Evolutionary conservation across 176 grass and related monocot species (phyloP).

Genomic region (Juncus inflexus): DNA sequence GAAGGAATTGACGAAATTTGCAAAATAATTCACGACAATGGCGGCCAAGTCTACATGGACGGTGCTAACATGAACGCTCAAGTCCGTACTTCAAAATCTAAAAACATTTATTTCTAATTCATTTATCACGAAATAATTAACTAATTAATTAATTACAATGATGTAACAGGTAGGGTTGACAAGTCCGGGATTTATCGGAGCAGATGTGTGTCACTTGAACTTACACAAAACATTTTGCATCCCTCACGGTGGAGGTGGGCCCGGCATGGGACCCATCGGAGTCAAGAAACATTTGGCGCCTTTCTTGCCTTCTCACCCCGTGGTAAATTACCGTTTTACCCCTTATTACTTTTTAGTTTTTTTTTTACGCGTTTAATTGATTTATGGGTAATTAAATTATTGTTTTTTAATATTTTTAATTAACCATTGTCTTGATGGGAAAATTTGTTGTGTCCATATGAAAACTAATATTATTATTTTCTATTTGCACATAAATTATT

Average conservation of each 20-base stretch:
- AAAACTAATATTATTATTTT: too few species aligned
- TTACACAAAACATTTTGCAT: slow-evolving; percentile 99
- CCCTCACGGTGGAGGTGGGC: slow-evolving; percentile 97
- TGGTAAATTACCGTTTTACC: slow-evolving; percentile 39
- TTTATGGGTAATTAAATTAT: not conserved
- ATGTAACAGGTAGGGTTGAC: slow-evolving; percentile 81
- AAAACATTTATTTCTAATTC: not conserved
- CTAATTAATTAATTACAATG: not conserved
- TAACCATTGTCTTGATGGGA: not conserved
- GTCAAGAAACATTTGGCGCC: slow-evolving; percentile 96
- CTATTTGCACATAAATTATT: too few species aligned
- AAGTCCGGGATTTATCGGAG: slow-evolving; percentile 97
- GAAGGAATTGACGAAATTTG: slow-evolving; percentile 99
- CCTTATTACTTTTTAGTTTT: not conserved
- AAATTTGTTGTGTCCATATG: too few species aligned
- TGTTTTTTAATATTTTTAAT: slow-evolving; percentile 1
- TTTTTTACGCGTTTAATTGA: not conserved
- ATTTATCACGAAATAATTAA: not conserved
- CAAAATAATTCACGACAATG: slow-evolving; percentile 95
- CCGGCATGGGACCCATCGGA: slow-evolving; percentile 99
- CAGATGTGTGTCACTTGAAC: slow-evolving; percentile 98
- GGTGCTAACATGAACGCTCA: slow-evolving; percentile 99
- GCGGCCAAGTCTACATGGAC: slow-evolving; percentile 98
- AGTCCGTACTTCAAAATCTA: slow-evolving; percentile 34
- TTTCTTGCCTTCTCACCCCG: slow-evolving; percentile 97